Percentiles rank a stretch among this genome's conserved stretches.
phyloP scores from a whole-genome alignment of 495 filamentous ascomycete species.

The Annulohypoxylon nitens region DNA sequence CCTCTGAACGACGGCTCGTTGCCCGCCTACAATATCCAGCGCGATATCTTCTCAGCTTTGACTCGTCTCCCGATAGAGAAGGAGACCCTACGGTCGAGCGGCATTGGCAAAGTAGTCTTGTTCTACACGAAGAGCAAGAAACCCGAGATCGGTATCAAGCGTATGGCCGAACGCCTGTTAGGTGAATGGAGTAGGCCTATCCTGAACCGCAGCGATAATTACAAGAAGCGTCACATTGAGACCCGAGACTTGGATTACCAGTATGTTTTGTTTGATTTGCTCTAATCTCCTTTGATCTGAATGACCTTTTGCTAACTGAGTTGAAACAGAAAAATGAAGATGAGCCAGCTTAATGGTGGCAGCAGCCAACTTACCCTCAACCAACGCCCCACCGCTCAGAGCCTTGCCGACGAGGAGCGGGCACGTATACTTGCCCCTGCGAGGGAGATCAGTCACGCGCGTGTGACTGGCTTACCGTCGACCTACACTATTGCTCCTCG shows the following conservation, averaged over 20 bases:
- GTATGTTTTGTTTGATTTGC: conserved; percentile 56
- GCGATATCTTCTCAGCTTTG: conserved; percentile 87
- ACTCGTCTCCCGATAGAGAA: conserved; percentile 87
- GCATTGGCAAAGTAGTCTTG: conserved; percentile 93
- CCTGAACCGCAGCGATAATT: conserved; percentile 91
- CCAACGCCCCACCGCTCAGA: conserved; percentile 58
- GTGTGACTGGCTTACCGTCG: conserved; percentile 74
- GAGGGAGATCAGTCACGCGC: conserved; percentile 76
- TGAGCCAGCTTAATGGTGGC: conserved; percentile 56
- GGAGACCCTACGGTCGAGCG: conserved; percentile 87
- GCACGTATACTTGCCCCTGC: conserved; percentile 78
- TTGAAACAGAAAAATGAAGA: conserved; percentile 64
- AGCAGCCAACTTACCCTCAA: conserved; percentile 61
- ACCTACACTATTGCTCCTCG: conserved; percentile 86
- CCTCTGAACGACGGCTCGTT: conserved; percentile 92
- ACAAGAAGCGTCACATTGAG: conserved; percentile 80
- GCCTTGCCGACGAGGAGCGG: conserved; percentile 71
- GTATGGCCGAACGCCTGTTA: conserved; percentile 87
- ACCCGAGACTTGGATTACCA: conserved; percentile 66
- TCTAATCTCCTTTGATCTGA: conserved; percentile 47
- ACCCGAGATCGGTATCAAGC: conserved; percentile 88
- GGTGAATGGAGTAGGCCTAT: conserved; percentile 98
- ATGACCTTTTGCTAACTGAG: conserved; percentile 33
- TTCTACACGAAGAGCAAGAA: conserved; percentile 97
- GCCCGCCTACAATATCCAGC: conserved; percentile 96